phyloP scores from a whole-genome alignment of 768 basidiomycete species.

The Lactarius hengduanensis region DNA sequence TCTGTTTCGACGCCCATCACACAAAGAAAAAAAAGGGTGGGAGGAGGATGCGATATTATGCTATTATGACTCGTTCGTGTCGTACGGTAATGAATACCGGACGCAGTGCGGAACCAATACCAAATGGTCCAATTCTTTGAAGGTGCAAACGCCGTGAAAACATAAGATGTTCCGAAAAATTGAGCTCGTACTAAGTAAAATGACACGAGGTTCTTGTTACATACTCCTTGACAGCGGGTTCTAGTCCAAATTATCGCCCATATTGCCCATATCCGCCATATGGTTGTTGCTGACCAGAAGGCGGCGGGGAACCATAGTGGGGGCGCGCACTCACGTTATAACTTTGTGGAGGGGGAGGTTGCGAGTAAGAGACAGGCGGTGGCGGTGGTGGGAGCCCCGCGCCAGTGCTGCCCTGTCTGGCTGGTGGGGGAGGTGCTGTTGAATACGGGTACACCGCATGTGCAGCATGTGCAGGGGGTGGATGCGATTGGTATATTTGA shows the following conservation, averaged over 20 bases:
- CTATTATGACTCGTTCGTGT: conserved; percentile 2
- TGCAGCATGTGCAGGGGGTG: conserved; percentile 31
- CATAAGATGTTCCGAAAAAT: conserved; percentile 15
- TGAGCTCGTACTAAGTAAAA: not conserved
- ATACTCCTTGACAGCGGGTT: conserved; percentile 2
- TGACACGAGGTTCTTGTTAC: conserved; percentile 14
- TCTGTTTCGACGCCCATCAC: not conserved
- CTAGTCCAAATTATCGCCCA: conserved; percentile 32
- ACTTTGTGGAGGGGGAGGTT: conserved; percentile 30
- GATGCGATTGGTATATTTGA: conserved; percentile 22
- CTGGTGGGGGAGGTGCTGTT: conserved; percentile 6
- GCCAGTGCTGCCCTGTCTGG: conserved; percentile 25
- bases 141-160: conserved; percentile 1
- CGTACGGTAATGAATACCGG: conserved; percentile 8
- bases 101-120: conserved; percentile 2
- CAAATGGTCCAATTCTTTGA: not conserved
- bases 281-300: conserved; percentile 36
- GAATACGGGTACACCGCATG: conserved; percentile 14
- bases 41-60: not conserved
- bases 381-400: conserved; percentile 35
- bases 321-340: conserved; percentile 16
- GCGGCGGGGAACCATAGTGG: conserved; percentile 24
- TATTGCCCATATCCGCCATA: conserved; percentile 35
- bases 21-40: not conserved
- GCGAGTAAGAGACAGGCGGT: conserved; percentile 31